Evolutionary conservation across 129 eudicot species (phyloP), one percentile per base, ranked within the genome.

Genomic region (Helianthus tuberosus): DNA sequence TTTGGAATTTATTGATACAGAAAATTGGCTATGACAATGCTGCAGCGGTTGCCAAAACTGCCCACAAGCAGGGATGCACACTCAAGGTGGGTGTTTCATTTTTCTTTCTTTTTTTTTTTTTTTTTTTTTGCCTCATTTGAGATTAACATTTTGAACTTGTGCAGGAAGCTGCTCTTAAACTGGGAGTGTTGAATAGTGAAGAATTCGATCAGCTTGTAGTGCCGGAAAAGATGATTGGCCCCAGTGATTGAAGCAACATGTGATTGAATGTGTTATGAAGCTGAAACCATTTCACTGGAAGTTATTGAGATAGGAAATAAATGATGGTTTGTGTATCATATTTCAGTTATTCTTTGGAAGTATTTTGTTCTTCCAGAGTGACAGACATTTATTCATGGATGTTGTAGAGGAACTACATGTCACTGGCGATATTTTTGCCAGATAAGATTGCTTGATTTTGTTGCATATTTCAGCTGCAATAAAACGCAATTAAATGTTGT

Each of bases 11-110:
- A 63, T 78, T 63, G 66, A 59, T 25, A 48, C 74, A 95, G 99
- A 95, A 91, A 95, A 91, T 95, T 58, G 99, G 99, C 17, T 95
- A 95, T 66, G 97, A 95, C 83, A 95, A 88, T 62, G 99, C 99
- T 60, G 99, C 99, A 38, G 89, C 96, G 44, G 97, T 88, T 80
- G 99, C 99, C 52, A 95, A 95, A 87, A 91, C 83, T 38, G 99
- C 97, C 58, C 99, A 95, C 82, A 95, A 94, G 85, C 90, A 95
- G 79, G 99, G 99, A 78, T 66, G 80, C 51, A 94, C 97, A n/a
- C 79, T 94, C 72, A 94, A 94, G 99, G 97, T 94, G 71, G 47
- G 69, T 75, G 44, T 52, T 75, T 54, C 23, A 20, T 20, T 20
- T 20, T n/a, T n/a, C n/a, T n/a, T n/a, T n/a, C n/a, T n/a, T n/a